Base-by-base conservation (phyloP, 2,329 filamentous ascomycete genomes). In the Epichloe elymi region DNA sequence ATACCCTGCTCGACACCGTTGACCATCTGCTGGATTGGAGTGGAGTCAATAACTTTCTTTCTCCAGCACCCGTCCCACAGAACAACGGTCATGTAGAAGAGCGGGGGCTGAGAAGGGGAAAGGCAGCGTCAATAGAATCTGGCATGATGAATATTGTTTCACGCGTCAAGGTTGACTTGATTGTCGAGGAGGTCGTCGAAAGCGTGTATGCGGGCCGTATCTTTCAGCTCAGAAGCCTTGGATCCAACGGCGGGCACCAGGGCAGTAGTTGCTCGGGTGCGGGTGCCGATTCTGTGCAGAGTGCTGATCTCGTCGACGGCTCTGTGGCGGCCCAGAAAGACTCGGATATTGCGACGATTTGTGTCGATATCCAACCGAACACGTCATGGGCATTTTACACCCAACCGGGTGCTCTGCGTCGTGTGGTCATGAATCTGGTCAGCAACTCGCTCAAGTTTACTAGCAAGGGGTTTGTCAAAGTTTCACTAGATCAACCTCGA, bases 381-480 rank as follows among this genome's bases (percentile, higher is more conserved):
- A 68, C 48, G 55, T 68, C 59, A 8, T 83, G 80, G 77, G 61
- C 65, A 1, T 80, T 79, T 57, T 66, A 72, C 20, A 73, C 74
- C 0, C 74, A 82, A 43, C 71, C 76, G 0, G 79, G 80, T 0
- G 70, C 70, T 0, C 55, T 71, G 10, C 63, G 70, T 14, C 71
- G 78, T 1, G 75, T 83, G 23, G 67, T 83, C 23, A 80, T 82
- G 76, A 83, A 83, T 42, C 54, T 83, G 0, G 74, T 82, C 37
- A 77, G 78, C 8, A 83, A 83, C 57, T 70, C 80, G 0, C 69
- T 83, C 54, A 83, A 83, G 57, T 83, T 80, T 53, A 83, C 79
- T 0, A 54, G 51, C 1, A 49, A 51, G 1, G 69, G 68, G 1
- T 56, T 59, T 0, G 63, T 70, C 46, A 58, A 58, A 5, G 58